Evolutionary conservation across 345 rosid species (phyloP), one percentile per base, ranked within the genome.

Genomic region (Citrus hindsii): DNA sequence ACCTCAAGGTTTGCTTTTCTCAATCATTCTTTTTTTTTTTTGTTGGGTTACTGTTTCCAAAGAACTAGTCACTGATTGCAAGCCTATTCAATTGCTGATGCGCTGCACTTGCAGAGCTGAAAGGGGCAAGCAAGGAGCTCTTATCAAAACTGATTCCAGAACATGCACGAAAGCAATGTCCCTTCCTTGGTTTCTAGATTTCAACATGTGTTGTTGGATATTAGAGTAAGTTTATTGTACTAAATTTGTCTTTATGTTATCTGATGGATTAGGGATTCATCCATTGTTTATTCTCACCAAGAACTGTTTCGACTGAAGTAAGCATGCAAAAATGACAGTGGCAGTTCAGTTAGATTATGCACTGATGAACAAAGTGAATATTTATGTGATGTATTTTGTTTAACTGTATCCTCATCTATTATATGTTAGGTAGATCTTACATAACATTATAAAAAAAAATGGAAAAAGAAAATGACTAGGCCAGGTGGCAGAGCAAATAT

Each of bases 101-200:
- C 14, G 38, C n/a, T 24, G 5, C 64, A 22, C 24, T n/a, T 79
- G 77, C 73, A 88, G 89, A 88, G 81, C 82, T 88, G 55, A 86
- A 84, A 84, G 91, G 89, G 79, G 88, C 83, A 62, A 80, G 83
- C 30, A 13, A 76, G 77, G 90, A 87, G 82, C 71, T 83, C 27
- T 55, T 87, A 74, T 13, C 82, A 2, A 84, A 85, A 76, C 81
- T 85, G 67, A 48, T 87, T 76, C 88, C 90, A 25, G 86, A 84
- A 64, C 88, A 87, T 71, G 88, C 87, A 22, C 53, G 86, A 56
- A 87, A 85, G 81, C 84, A 78, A 53, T 82, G 84, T 71, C 76
- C 82, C 13, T 78, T 78, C 72, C 76, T 78, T 5, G 69, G 84
- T 53, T 51, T 80, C 58, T 80, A 75, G 76, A 35, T 67, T 53